These are phyloP conservation scores for Cafeteria roenbergensis DNA, from an alignment of 108 stramenopile genomes.

Conservation along the genomic window DNA sequence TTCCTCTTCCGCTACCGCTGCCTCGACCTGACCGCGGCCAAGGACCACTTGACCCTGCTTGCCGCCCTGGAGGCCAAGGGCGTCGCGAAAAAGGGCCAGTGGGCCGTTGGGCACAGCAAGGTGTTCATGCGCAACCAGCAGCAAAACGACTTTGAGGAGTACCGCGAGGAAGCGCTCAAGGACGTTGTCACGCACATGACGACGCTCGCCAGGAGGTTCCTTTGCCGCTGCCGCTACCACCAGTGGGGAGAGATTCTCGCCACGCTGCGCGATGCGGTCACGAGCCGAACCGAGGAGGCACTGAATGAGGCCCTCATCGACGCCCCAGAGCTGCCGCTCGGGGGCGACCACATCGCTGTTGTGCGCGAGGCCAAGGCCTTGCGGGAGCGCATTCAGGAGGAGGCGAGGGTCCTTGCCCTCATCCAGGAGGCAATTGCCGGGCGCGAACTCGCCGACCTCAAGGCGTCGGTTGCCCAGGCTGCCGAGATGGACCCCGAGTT, in stretches of 20 bases:
- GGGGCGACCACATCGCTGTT: constrained; percentile 22
- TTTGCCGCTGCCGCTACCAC: constrained; percentile 8
- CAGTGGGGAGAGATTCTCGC: constrained; percentile 26
- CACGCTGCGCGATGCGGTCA: constrained; percentile 28
- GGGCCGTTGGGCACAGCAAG: constrained; percentile 37
- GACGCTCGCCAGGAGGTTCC: constrained; percentile 9
- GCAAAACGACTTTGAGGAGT: constrained; percentile 35
- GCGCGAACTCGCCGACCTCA: constrained; percentile 27
- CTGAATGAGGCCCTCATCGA: constrained; percentile 15
- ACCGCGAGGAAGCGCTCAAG: constrained; percentile 33
- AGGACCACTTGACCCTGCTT: constrained; percentile 33
- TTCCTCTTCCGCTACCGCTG: constrained; percentile 41
- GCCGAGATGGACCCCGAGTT: constrained; percentile 17
- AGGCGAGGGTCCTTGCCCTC: constrained; percentile 17
- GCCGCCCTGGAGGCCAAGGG: constrained; percentile 17
- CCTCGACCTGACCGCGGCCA: constrained; percentile 7
- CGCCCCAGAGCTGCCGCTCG: constrained; percentile 25
- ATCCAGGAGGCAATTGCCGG: constrained; percentile 22
- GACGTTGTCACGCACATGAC: constrained; percentile 17
- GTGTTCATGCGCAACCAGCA: constrained; percentile 48
- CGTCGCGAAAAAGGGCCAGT: constrained; percentile 24
- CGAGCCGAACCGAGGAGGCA: constrained; percentile 16
- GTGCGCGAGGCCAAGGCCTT: constrained; percentile 26
- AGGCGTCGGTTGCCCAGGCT: constrained; percentile 22
- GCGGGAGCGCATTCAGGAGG: constrained; percentile 27